Conservation (phyloP, 257 asterid genomes). For the Plantago major region DNA sequence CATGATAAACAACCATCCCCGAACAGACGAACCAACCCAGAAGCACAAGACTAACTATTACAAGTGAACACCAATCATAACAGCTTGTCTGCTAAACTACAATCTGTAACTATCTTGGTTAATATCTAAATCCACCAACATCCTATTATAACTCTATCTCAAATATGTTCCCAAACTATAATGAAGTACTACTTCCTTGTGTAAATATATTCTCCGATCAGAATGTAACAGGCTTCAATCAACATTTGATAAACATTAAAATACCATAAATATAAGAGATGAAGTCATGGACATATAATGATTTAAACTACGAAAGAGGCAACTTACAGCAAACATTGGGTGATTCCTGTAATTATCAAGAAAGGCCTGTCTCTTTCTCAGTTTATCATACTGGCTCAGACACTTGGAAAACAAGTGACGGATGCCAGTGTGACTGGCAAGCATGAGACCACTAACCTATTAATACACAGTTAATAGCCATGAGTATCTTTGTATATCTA, state of each 20-base stretch:
- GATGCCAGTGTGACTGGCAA: conserved; percentile 98
- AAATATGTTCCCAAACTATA: too few relatives aligned
- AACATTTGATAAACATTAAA: conserved; percentile 1
- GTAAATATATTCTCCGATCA: too few relatives aligned
- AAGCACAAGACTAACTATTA: too few relatives aligned
- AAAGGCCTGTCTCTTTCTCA: conserved; percentile 99
- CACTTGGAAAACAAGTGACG: conserved; percentile 97
- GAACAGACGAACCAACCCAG: too few relatives aligned
- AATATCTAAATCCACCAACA: too few relatives aligned
- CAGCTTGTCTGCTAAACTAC: too few relatives aligned
- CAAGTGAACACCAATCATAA: too few relatives aligned
- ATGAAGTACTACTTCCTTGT: too few relatives aligned
- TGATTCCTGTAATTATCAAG: conserved; percentile 91
- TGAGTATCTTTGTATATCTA: conserved; percentile 12
- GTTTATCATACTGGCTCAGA: conserved; percentile 92
- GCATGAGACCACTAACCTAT: conserved; percentile 98
- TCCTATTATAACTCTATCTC: too few relatives aligned
- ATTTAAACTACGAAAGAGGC: neutral
- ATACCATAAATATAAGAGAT: neutral
- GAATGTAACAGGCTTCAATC: neutral
- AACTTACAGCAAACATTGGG: conserved; percentile 96
- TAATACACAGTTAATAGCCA: conserved; percentile 19
- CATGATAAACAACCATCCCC: too few relatives aligned
- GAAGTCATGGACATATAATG: neutral
- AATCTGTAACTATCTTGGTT: too few relatives aligned